These are phyloP conservation scores for Aspergillus nidulans DNA, from an alignment of 495 filamentous ascomycete species.

Conservation along the genomic window DNA sequence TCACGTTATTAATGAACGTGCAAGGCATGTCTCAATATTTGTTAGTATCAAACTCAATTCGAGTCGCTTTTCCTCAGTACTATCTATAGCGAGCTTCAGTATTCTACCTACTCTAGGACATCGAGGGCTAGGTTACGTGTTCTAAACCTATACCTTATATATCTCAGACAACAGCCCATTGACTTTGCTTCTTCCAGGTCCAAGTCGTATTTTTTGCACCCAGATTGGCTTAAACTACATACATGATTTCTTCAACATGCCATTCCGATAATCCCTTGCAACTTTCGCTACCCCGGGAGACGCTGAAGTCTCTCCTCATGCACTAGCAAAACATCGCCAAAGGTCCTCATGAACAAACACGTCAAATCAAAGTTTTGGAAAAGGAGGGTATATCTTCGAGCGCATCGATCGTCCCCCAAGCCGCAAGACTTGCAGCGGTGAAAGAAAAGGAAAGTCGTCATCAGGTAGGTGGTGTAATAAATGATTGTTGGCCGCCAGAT, in stretches of 20 bases:
- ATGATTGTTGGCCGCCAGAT: slow-evolving; percentile 13
- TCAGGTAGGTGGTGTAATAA: slow-evolving; percentile 1
- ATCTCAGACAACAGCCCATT: not conserved
- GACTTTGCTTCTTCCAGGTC: not conserved
- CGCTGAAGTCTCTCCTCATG: not conserved
- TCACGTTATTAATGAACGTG: too few species aligned
- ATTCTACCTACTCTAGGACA: not conserved
- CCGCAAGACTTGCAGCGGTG: slow-evolving; percentile 15
- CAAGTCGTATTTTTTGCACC: slow-evolving; percentile 4
- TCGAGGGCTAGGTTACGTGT: slow-evolving; percentile 8
- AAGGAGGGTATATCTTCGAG: slow-evolving; percentile 42
- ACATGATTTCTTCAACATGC: not conserved
- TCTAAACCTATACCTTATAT: slow-evolving; percentile 6
- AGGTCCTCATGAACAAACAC: slow-evolving; percentile 3
- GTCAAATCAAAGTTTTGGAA: slow-evolving; percentile 20
- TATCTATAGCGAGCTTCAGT: not conserved
- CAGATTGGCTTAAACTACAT: not conserved
- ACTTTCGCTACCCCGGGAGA: not conserved
- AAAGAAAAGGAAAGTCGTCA: not conserved
- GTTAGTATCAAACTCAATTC: too few species aligned
- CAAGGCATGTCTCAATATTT: too few species aligned
- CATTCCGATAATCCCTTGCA: not conserved
- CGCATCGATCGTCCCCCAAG: slow-evolving; percentile 32
- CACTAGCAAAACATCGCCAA: too few species aligned
- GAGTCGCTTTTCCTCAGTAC: too few species aligned